Base-by-base conservation (phyloP, 495 filamentous ascomycete genomes). In the Neurospora sp. region DNA sequence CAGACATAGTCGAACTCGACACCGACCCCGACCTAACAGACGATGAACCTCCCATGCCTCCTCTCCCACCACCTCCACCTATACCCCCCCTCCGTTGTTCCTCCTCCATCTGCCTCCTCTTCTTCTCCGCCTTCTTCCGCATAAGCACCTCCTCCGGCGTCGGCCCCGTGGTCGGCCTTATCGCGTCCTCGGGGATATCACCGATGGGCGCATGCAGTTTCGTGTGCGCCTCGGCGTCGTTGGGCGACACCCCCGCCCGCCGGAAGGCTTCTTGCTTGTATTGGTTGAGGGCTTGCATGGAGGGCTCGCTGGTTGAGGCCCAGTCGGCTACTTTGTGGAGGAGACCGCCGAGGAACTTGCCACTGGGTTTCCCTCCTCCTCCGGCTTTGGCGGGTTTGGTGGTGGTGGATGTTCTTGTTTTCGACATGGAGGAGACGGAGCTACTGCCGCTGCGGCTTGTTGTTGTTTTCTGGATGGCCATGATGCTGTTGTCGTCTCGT, bases 241-340 rank as follows among this genome's bases (percentile, higher is more conserved):
- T 73, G 28, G 74, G 74, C 11, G 78, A 72, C 36, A 84, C 70
- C 15, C 80, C 79, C 0, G 81, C 81, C 37, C 80, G 82, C 36
- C 75, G 70, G 71, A 80, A 84, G 5, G 76, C 74, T 10, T 82
- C 78, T 66, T 80, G 82, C 71, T 81, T 82, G 72, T 84, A 83
- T 21, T 82, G 77, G 72, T 78, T 81, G 21, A 83, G 73, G 0
- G 81, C 83, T 15, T 83, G 80, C 17, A 78, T 72, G 3, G 84
- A 85, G 4, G 84, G 84, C 38, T 86, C 84, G 40, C 78, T 81
- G 10, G 79, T 78, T 0, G 79, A 77, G 11, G 83, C 73, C 84
- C 84, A 86, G 34, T 74, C 79, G 48, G 83, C 82, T 45, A 85
- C 70, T 36, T 84, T 81, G 69, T 76, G 75, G 15, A 66, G 1